Evolutionary conservation across 257 asterid species (phyloP).

Genomic region (Dorcoceras hygrometricum): DNA sequence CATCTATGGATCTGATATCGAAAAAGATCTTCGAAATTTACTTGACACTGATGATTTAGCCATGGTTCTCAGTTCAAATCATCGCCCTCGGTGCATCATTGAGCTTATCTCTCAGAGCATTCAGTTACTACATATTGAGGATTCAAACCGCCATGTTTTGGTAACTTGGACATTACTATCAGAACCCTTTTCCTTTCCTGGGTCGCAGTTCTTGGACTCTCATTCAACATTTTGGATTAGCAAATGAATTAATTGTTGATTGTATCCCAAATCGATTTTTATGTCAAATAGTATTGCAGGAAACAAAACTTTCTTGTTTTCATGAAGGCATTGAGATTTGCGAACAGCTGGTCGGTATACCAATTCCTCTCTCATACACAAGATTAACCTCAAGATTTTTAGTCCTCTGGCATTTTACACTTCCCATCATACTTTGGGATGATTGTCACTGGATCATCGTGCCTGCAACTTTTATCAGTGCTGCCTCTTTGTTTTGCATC

Average conservation of each 20-base stretch:
- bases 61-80: constrained; percentile 67
- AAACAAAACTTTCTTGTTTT: constrained; percentile 73
- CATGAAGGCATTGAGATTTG: constrained; percentile 83
- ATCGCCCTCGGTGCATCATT: constrained; percentile 82
- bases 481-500: constrained; percentile 90
- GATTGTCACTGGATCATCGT: constrained; percentile 97
- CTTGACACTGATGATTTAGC: constrained; percentile 77
- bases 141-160: constrained; percentile 58
- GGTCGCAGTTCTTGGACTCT: neutral
- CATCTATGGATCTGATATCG: constrained; percentile 62
- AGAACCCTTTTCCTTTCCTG: neutral
- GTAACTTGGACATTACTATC: constrained; percentile 33
- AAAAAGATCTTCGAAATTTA: constrained; percentile 53
- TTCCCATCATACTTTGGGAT: constrained; percentile 94
- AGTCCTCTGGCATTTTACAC: constrained; percentile 97
- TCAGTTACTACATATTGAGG: constrained; percentile 62
- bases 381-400: constrained; percentile 86
- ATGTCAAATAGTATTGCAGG: constrained; percentile 45
- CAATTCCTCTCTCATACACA: constrained; percentile 93
- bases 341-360: constrained; percentile 80
- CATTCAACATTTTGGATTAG: neutral
- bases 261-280: neutral
- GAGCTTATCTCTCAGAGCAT: constrained; percentile 91
- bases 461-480: constrained; percentile 94
- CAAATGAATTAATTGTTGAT: too few species aligned